Evolutionary conservation across 345 rosid species (phyloP).

Genomic region (Euclidium syriacum): DNA sequence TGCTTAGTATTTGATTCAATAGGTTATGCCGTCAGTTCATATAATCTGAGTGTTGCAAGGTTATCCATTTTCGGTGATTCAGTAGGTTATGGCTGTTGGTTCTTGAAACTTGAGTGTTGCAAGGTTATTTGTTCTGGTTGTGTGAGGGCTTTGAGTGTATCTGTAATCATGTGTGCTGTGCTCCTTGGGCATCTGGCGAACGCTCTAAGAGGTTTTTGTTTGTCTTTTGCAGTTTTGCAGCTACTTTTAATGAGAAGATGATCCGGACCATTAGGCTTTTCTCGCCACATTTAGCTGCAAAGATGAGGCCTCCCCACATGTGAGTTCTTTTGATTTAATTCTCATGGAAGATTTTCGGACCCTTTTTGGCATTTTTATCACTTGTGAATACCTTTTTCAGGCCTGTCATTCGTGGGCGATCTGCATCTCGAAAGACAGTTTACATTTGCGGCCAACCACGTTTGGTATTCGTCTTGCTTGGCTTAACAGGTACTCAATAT

Average conservation of each 20-base stretch:
- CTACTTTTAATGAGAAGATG: constrained; percentile 77
- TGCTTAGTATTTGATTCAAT: background rate
- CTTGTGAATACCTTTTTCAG: constrained; percentile 17
- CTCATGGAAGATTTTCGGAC: background rate
- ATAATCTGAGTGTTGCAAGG: background rate
- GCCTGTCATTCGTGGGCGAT: constrained; percentile 36
- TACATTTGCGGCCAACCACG: constrained; percentile 35
- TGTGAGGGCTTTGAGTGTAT: background rate
- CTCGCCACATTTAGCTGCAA: constrained; percentile 94
- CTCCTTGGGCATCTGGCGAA: background rate
- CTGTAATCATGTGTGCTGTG: background rate
- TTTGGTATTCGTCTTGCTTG: constrained; percentile 28
- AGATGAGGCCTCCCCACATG: constrained; percentile 95
- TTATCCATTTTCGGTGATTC: background rate
- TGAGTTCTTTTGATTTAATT: constrained; percentile 30
- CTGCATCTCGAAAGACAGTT: constrained; percentile 30
- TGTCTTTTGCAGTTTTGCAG: constrained; percentile 67
- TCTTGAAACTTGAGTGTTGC: no score
- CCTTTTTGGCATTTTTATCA: background rate
- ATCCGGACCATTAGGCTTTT: constrained; percentile 80
- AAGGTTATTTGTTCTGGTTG: background rate
- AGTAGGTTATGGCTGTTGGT: no score
- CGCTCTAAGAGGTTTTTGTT: background rate
- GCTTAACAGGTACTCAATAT: constrained; percentile 17
- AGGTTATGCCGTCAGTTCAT: background rate